phyloP scores from a whole-genome alignment of 2,329 filamentous ascomycete species.

The Xylaria sp. region DNA sequence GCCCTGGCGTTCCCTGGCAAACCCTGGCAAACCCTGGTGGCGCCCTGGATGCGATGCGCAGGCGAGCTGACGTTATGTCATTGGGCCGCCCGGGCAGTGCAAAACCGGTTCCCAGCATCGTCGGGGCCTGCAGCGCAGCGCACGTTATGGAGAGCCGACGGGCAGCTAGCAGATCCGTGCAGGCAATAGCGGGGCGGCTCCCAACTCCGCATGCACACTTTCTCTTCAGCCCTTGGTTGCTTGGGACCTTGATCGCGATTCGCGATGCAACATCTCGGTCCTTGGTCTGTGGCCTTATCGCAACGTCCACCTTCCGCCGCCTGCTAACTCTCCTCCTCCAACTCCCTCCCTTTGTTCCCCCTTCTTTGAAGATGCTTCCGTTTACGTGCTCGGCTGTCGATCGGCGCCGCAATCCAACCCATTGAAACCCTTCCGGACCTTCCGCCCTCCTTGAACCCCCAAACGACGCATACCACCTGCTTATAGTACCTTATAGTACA shows the following conservation, averaged over 20 bases:
- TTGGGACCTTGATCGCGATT: conserved; percentile 19
- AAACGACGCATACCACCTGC: background rate
- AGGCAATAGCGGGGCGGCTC: background rate
- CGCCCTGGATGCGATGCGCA: conserved; percentile 9
- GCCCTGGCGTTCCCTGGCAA: too few species aligned
- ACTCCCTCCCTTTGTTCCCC: conserved; percentile 2
- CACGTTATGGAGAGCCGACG: conserved; percentile 11
- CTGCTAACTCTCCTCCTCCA: conserved; percentile 7
- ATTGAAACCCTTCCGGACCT: conserved; percentile 10
- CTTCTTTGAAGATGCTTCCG: conserved; percentile 6
- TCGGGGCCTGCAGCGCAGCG: conserved; percentile 10
- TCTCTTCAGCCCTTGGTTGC: conserved; percentile 13
- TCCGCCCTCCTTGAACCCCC: conserved; percentile 1
- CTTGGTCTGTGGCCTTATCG: background rate
- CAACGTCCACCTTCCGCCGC: conserved; percentile 4
- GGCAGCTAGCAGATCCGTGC: conserved; percentile 13
- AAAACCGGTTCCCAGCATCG: conserved; percentile 22
- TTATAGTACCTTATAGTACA: too few species aligned
- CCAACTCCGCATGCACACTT: background rate
- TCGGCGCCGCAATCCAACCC: background rate
- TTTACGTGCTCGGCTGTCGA: background rate
- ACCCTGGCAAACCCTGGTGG: too few species aligned
- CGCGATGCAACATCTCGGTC: background rate
- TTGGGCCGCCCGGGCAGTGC: conserved; percentile 8
- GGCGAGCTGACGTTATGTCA: conserved; percentile 3